phyloP scores from a whole-genome alignment of 2,329 filamentous ascomycete genomes.

The Triangularia verruculosa region DNA sequence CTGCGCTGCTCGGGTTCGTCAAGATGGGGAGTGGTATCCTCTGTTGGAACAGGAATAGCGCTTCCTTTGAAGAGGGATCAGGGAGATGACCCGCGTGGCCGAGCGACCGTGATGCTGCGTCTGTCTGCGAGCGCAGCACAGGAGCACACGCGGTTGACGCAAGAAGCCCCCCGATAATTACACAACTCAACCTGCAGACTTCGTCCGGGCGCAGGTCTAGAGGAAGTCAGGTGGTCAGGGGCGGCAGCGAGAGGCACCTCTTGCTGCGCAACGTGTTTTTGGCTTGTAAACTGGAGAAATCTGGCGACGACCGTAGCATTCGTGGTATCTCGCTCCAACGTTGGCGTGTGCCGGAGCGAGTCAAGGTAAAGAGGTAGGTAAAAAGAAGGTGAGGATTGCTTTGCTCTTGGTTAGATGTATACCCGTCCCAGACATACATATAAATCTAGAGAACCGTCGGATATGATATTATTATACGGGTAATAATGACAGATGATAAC shows the following conservation, averaged over 20 bases:
- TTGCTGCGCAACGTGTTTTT: constrained; percentile 1
- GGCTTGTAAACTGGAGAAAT: neutral
- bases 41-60: neutral
- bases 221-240: constrained; percentile 16
- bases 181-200: constrained; percentile 21
- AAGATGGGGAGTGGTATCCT: constrained; percentile 3
- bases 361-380: neutral
- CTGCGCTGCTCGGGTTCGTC: constrained; percentile 8
- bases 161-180: constrained; percentile 16
- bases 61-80: neutral
- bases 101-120: constrained; percentile 15
- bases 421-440: neutral
- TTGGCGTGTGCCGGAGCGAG: neutral
- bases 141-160: constrained; percentile 12
- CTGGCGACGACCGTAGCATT: constrained; percentile 13
- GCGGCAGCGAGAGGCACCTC: constrained; percentile 1
- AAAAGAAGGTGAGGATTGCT: neutral
- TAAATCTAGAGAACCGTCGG: neutral
- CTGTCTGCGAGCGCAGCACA: constrained; percentile 8
- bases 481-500: constrained; percentile 1
- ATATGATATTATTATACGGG: neutral
- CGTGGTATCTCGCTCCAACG: constrained; percentile 9
- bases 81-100: constrained; percentile 1
- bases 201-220: constrained; percentile 11
- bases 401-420: neutral